Base-by-base conservation (phyloP, 768 basidiomycete genomes). In the Nidula microcarpa region DNA sequence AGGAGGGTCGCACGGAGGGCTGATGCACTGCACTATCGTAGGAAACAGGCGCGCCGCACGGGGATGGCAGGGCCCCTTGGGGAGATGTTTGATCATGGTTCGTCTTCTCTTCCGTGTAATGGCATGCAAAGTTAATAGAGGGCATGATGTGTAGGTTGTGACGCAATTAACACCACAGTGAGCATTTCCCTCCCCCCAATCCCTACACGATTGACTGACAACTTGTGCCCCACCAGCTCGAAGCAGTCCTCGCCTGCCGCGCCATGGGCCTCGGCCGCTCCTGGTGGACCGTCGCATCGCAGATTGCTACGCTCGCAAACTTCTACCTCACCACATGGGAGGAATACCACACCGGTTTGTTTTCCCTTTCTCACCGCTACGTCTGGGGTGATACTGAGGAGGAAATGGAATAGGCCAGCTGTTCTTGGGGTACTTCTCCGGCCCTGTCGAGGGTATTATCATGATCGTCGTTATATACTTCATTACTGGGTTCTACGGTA, bases 21-120 rank as follows among this genome's bases (percentile, higher is more conserved):
- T 51, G 32, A 43, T 36, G 32, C 53, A 43, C 18, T 47, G 33
- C 44, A 30, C 13, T 14, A 18, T 47, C 33, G 41, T 49, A 93
- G 96, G 13, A 98, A 98, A 68, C 97, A 99, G 70, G 97, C 97
- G 17, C 76, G 97, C 56, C 74, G 96, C 49, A 96, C 94, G 1
- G 94, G 94, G 1, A 98, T 97, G 91, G 89, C 94, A n/a, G 92
- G 97, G 4, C 96, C 96, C 23, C 73, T 98, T 33, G 97, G 97
- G 14, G 91, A 99, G 68, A 87, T 98, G 86, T 99, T 99, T 67
- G 97, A 99, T 65, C 97, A 98, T 69, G 96, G 94, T 87, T 60
- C 47, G 76, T 61, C 9, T 33, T 7, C n/a, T 47, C 33, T 57
- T 9, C 37, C 23, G 23, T 30, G 23, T 30, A 30, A 30, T 30